Base-by-base conservation (phyloP, 1,284 basidiomycete genomes). In the Phenoliferia sp. region DNA sequence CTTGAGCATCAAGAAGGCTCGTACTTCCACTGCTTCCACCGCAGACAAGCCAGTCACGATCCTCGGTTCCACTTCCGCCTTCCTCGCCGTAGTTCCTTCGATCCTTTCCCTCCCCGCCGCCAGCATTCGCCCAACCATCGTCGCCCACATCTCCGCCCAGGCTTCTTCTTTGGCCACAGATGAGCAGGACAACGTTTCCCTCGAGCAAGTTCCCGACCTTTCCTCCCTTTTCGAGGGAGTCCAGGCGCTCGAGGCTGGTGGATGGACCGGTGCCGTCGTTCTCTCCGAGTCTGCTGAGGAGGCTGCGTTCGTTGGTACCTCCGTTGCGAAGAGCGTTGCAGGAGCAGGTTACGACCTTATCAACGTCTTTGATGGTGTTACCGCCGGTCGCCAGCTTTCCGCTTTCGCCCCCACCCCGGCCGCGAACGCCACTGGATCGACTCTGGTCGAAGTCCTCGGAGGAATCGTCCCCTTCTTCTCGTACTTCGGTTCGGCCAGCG, bases 271-370 rank as follows among this genome's bases (percentile, higher is more conserved):
- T 73, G 84, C 87, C n/a, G 83, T 95, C 60, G 80, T 94, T 58
- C 83, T 94, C 69, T 94, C 92, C 28, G 86, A 90, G 10, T 87
- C 88, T 3, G 86, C 90, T 0, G 87, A 89, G 71, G 89, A 93
- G 77, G 83, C 88, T 12, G 84, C 63, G 0, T 3, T 88, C 52
- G 88, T 90, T 73, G 85, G 91, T 66, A 84, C 90, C 1, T 75
- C 83, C 22, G 81, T 90, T 55, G 83, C 89, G 5, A 90, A 90
- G 80, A 81, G 81, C 65, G 65, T 73, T 61, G 60, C 65, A 50
- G 58, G 35, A 10, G 64, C 83, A 28, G 78, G 81, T 34, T 83
- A 81, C 44, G 90, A 92, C 79, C 85, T 88, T 64, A 83, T 89
- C 66, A 90, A 90, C 77, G 79, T 92, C 48, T 91, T 92, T 76